Evolutionary conservation across 2,329 filamentous ascomycete genomes (phyloP).

Genomic region (Claviceps fusiformis): DNA sequence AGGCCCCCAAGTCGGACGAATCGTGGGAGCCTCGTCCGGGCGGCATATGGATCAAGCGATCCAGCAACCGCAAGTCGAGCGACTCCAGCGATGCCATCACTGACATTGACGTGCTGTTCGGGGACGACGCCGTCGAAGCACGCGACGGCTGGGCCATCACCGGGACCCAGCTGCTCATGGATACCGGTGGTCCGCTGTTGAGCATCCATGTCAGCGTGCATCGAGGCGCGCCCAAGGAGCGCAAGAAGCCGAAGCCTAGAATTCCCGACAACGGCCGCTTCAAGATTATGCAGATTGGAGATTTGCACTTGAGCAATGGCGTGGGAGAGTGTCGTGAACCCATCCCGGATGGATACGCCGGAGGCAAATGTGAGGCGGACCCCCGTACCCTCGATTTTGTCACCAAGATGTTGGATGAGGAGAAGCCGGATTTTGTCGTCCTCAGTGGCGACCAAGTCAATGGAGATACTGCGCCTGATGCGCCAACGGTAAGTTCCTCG

Average conservation of each 20-base stretch:
- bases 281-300: slow-evolving; percentile 94
- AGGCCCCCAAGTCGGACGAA: slow-evolving; percentile 28
- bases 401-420: slow-evolving; percentile 68
- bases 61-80: slow-evolving; percentile 55
- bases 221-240: slow-evolving; percentile 51
- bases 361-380: slow-evolving; percentile 79
- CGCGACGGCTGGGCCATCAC: slow-evolving; percentile 72
- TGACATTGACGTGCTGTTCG: slow-evolving; percentile 75
- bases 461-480: slow-evolving; percentile 81
- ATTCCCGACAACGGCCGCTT: slow-evolving; percentile 85
- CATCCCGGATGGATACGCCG: slow-evolving; percentile 58
- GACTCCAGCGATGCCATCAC: slow-evolving; percentile 66
- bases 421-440: slow-evolving; percentile 86
- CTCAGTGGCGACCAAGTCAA: slow-evolving; percentile 93
- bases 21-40: slow-evolving; percentile 66
- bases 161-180: slow-evolving; percentile 59
- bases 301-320: slow-evolving; percentile 86
- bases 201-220: slow-evolving; percentile 67
- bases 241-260: slow-evolving; percentile 57
- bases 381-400: slow-evolving; percentile 85
- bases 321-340: slow-evolving; percentile 75
- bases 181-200: slow-evolving; percentile 45
- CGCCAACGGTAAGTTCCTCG: slow-evolving; percentile 52
- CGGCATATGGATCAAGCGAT: slow-evolving; percentile 73
- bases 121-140: slow-evolving; percentile 81